phyloP scores from a whole-genome alignment of 257 asterid genomes.

The Misopates orontium region DNA sequence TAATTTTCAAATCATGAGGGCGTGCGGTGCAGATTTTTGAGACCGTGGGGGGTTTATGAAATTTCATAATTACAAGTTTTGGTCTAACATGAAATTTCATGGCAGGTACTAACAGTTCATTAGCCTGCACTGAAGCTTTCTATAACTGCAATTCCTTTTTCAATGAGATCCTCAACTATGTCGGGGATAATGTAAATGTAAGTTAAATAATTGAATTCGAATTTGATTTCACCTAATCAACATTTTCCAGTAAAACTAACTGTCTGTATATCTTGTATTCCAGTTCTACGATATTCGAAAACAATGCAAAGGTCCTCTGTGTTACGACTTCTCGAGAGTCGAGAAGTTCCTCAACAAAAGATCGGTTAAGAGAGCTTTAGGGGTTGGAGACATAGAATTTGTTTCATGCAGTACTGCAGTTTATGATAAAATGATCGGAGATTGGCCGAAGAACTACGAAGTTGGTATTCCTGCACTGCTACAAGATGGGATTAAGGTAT shows the following conservation, averaged over 20 bases:
- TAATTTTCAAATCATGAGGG: no score
- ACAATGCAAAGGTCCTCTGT: constrained; percentile 39
- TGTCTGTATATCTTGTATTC: constrained; percentile 10
- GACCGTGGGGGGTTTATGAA: no score
- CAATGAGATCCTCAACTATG: constrained; percentile 19
- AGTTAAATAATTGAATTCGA: neutral
- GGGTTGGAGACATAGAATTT: constrained; percentile 41
- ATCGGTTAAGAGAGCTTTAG: constrained; percentile 47
- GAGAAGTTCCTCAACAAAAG: constrained; percentile 45
- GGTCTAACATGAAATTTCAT: constrained; percentile 9
- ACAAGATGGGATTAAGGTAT: constrained; percentile 57
- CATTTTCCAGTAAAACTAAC: neutral
- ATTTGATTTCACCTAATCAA: neutral
- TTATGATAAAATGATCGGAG: constrained; percentile 41
- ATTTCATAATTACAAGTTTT: no score
- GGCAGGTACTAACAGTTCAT: constrained; percentile 29
- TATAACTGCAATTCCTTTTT: constrained; percentile 36
- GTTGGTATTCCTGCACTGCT: constrained; percentile 52
- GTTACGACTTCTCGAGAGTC: constrained; percentile 56
- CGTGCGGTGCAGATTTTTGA: no score
- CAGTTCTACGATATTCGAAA: constrained; percentile 60
- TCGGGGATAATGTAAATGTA: constrained; percentile 37
- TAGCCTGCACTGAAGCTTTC: constrained; percentile 30
- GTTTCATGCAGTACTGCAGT: constrained; percentile 57
- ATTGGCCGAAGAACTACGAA: constrained; percentile 55